Conservation (phyloP, 306 rosid species). For the Fragaria ananassa region DNA sequence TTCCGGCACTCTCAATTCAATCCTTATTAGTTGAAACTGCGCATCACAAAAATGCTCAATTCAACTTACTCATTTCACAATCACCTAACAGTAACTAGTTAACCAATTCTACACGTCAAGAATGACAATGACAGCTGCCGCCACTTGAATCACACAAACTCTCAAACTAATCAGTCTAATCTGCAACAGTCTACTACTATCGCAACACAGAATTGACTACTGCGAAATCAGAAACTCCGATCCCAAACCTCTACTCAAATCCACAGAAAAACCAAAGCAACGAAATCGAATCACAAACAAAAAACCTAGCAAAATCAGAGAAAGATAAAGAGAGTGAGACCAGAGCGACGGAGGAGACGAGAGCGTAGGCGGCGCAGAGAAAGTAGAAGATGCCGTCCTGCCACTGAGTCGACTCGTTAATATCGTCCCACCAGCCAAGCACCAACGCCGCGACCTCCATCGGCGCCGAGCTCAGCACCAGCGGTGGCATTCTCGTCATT, state of each 20-base stretch:
- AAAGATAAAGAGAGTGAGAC: slow-evolving; percentile 24
- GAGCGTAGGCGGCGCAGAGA: slow-evolving; percentile 72
- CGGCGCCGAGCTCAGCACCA: slow-evolving; percentile 32
- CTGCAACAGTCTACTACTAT: background rate
- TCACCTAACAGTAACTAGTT: background rate
- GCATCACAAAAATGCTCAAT: slow-evolving; percentile 6
- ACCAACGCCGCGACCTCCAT: slow-evolving; percentile 30
- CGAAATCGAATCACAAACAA: background rate
- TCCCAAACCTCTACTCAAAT: background rate
- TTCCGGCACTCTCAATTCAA: slow-evolving; percentile 89
- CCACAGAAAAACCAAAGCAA: background rate
- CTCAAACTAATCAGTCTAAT: background rate
- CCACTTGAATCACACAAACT: background rate
- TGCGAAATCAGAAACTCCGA: background rate
- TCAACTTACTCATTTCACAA: background rate
- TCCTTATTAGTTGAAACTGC: slow-evolving; percentile 87
- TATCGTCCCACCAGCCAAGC: slow-evolving; percentile 57
- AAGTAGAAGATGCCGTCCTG: slow-evolving; percentile 61
- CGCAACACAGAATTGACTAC: too few relatives aligned
- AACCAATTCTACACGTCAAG: background rate
- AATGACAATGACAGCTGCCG: background rate
- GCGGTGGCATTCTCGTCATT: slow-evolving; percentile 44
- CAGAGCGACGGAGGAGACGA: slow-evolving; percentile 77
- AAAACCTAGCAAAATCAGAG: background rate
- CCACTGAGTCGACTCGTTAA: slow-evolving; percentile 49